These are phyloP conservation scores for Sistotremastrum suecicum DNA, from an alignment of 768 basidiomycete species.

Conservation along the genomic window DNA sequence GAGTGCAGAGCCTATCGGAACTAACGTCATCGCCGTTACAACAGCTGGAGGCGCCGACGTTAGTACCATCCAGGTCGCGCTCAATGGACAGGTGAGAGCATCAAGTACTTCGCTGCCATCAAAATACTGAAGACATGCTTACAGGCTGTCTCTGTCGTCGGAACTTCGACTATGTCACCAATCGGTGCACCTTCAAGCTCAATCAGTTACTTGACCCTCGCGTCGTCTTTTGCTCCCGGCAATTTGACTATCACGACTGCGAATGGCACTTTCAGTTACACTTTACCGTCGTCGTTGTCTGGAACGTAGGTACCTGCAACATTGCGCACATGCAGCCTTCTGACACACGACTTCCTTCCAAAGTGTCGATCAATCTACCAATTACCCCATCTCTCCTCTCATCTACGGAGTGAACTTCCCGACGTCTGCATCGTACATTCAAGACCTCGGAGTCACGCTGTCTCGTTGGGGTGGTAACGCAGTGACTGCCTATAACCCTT, in stretches of 20 bases:
- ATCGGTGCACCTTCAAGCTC: conserved; percentile 31
- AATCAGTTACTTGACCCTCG: conserved; percentile 35
- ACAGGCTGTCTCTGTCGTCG: conserved; percentile 22
- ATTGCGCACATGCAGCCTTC: not conserved
- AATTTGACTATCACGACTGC: conserved; percentile 28
- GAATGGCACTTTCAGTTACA: conserved; percentile 24
- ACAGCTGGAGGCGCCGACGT: conserved; percentile 33
- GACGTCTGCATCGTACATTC: conserved; percentile 28
- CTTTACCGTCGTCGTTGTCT: conserved; percentile 28
- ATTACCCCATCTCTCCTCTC: conserved; percentile 27
- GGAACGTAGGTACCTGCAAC: conserved; percentile 18
- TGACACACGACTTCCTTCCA: not conserved
- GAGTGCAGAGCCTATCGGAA: conserved; percentile 35
- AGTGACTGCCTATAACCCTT: conserved; percentile 39
- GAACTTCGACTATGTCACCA: conserved; percentile 24
- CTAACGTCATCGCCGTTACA: conserved; percentile 34
- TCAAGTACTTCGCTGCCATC: not conserved
- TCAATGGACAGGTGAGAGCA: conserved; percentile 24
- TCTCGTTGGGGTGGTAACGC: conserved; percentile 43
- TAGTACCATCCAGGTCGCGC: conserved; percentile 20
- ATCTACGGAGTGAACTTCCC: conserved; percentile 47
- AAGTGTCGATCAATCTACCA: conserved; percentile 19
- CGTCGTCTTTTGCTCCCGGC: conserved; percentile 25
- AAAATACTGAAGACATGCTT: not conserved
- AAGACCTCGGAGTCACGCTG: conserved; percentile 33